A percentile compares a stretch with the other conserved stretches of the same genome.
phyloP scores from a whole-genome alignment of 768 basidiomycete species.

The Trichaptum fuscoviolaceum region DNA sequence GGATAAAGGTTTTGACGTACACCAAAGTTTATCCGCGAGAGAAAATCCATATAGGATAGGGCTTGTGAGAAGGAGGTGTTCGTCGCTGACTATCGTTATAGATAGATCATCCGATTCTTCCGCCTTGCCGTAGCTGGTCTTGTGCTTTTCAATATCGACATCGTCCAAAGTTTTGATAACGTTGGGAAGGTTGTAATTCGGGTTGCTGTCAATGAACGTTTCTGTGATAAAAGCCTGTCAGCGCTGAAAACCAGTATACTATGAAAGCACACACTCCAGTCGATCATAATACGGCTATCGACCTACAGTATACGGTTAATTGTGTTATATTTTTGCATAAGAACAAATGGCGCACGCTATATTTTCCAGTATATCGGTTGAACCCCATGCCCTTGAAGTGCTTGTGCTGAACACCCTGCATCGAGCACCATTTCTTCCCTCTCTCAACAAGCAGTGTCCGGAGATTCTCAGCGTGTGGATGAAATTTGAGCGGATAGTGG shows the following conservation, averaged over 20 bases:
- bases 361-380: not conserved
- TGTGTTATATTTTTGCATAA: not conserved
- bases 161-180: constrained; percentile 21
- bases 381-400: constrained; percentile 12
- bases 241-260: constrained; percentile 5
- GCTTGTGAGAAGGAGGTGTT: constrained; percentile 50
- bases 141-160: constrained; percentile 13
- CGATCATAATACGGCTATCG: constrained; percentile 56
- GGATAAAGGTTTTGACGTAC: constrained; percentile 30
- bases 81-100: constrained; percentile 39
- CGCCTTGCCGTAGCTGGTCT: not conserved
- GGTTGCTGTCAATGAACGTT: constrained; percentile 48
- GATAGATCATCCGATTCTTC: not conserved
- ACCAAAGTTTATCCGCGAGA: constrained; percentile 52
- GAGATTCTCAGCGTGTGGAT: constrained; percentile 9
- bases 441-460: constrained; percentile 8
- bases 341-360: not conserved
- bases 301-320: constrained; percentile 28
- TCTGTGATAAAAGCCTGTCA: constrained; percentile 18
- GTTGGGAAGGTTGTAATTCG: constrained; percentile 42
- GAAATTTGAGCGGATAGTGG: constrained; percentile 17
- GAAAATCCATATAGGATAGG: constrained; percentile 60
- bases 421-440: constrained; percentile 13
- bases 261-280: constrained; percentile 35
- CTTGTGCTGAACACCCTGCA: constrained; percentile 9